Base-by-base conservation (phyloP, 768 basidiomycete genomes). In the Mycena floridula region DNA sequence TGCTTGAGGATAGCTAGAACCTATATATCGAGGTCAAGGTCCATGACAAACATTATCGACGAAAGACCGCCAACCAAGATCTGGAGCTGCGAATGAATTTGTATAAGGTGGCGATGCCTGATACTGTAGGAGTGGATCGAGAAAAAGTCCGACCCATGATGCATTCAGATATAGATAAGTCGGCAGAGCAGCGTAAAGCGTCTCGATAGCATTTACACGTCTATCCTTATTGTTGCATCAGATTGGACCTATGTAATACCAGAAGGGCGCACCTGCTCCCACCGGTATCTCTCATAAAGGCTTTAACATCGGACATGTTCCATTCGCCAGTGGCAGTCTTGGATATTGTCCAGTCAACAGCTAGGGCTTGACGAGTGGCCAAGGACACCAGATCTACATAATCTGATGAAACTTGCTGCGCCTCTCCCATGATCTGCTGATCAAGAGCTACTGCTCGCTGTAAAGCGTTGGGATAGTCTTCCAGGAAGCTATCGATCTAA, bases 91-190 rank as follows among this genome's bases (percentile, higher is more conserved):
- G 37, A 38, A 57, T 16, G 37, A 22, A 12, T 50, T 22, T 8
- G 41, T 37, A 46, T 54, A 58, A 21, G 41, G 28, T 23, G 18
- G 25, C 13, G 53, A 51, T 20, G 44, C 28, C 39, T 55, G 47
- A 39, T 53, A 58, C n/a, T 48, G 35, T 21, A 59, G 42, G 12
- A 58, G 43, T 7, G 58, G 58, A 16, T 38, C 25, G 5, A 59
- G 43, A 4, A 51, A 35, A 5, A 30, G 41, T 21, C 43, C 47
- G 6, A 39, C 44, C 40, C 42, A 46, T 18, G 48, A 42, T 5
- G 52, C 23, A 30, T 54, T 52, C 15, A 50, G 24, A 27, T 54
- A 52, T n/a, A 54, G 25, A 16, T 37, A 47, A 15, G 42, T 26
- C 5, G 53, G 53, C 18, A 50, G 45, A 7, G 48, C 40, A 6